These are phyloP conservation scores for Dactylellina haptotyla DNA, from an alignment of 2,329 filamentous ascomycete species.

Conservation along the genomic window DNA sequence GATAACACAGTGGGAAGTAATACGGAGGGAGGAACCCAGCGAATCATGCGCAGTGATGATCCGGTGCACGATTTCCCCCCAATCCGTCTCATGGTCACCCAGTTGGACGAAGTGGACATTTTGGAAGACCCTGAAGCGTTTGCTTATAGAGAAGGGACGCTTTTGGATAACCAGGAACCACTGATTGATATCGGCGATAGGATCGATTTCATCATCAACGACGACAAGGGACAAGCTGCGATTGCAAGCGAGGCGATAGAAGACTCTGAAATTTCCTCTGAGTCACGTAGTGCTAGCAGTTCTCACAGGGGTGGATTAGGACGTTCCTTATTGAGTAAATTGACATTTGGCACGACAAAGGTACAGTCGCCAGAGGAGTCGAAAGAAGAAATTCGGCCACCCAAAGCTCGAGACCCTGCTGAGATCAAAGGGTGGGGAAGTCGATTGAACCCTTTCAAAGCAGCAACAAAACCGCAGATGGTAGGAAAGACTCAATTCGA, in stretches of 20 bases:
- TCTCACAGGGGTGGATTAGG: neutral
- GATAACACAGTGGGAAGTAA: conserved; percentile 23
- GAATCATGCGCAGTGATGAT: conserved; percentile 33
- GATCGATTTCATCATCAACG: neutral
- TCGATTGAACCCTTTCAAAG: conserved; percentile 18
- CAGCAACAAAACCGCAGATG: neutral
- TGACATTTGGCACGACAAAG: conserved; percentile 7
- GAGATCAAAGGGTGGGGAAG: conserved; percentile 11
- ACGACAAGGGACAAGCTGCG: neutral
- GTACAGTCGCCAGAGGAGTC: conserved; percentile 17
- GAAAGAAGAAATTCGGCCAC: conserved; percentile 3
- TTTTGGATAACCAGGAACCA: neutral
- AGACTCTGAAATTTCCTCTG: neutral
- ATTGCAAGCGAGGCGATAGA: neutral
- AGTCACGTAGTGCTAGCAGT: neutral
- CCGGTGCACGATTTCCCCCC: conserved; percentile 22
- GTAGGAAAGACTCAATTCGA: neutral
- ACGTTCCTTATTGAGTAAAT: conserved; percentile 7
- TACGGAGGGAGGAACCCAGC: conserved; percentile 10
- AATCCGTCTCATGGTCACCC: conserved; percentile 28
- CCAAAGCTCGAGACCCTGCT: conserved; percentile 3
- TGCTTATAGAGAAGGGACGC: neutral
- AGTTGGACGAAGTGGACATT: conserved; percentile 24
- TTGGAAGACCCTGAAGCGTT: conserved; percentile 2
- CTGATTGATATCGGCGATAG: neutral